Evolutionary conservation across 2,329 filamentous ascomycete genomes (phyloP).

Genomic region (Fusarium sp.): DNA sequence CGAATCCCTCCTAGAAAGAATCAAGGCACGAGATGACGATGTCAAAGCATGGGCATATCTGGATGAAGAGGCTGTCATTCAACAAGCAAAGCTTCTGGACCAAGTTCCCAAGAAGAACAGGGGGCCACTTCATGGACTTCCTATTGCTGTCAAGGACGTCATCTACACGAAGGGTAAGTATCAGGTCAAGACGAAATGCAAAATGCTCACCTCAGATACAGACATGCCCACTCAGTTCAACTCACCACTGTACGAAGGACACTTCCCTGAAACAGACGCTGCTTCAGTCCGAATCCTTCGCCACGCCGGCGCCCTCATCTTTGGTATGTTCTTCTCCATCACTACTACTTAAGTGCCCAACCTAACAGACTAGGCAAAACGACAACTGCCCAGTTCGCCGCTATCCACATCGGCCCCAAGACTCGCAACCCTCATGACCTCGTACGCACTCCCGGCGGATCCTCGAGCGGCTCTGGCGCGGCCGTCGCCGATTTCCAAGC

Average conservation of each 20-base stretch:
- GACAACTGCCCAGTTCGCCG: slow-evolving; percentile 73
- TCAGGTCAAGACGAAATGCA: not conserved
- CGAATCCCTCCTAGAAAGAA: slow-evolving; percentile 57
- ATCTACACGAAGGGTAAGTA: slow-evolving; percentile 63
- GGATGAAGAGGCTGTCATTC: slow-evolving; percentile 57
- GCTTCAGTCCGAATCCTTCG: slow-evolving; percentile 63
- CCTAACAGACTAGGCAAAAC: slow-evolving; percentile 38
- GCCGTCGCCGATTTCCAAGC: slow-evolving; percentile 74
- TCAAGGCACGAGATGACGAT: slow-evolving; percentile 55
- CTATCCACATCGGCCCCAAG: slow-evolving; percentile 62
- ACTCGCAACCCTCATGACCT: slow-evolving; percentile 73
- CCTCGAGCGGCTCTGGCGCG: slow-evolving; percentile 74
- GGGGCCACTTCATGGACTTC: slow-evolving; percentile 67
- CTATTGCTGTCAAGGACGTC: slow-evolving; percentile 70
- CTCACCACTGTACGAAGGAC: slow-evolving; percentile 64
- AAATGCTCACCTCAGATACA: slow-evolving; percentile 27
- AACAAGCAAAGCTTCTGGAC: slow-evolving; percentile 63
- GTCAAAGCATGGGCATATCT: slow-evolving; percentile 65
- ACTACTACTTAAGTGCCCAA: no score
- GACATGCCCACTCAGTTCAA: slow-evolving; percentile 69
- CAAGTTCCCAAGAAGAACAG: slow-evolving; percentile 58
- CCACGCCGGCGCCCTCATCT: slow-evolving; percentile 66
- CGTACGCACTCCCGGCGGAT: slow-evolving; percentile 73
- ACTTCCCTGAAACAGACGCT: slow-evolving; percentile 62
- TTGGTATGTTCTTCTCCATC: slow-evolving; percentile 46